Evolutionary conservation across 2,329 filamentous ascomycete species (phyloP).

Genomic region (Talaromyces atroroseus): DNA sequence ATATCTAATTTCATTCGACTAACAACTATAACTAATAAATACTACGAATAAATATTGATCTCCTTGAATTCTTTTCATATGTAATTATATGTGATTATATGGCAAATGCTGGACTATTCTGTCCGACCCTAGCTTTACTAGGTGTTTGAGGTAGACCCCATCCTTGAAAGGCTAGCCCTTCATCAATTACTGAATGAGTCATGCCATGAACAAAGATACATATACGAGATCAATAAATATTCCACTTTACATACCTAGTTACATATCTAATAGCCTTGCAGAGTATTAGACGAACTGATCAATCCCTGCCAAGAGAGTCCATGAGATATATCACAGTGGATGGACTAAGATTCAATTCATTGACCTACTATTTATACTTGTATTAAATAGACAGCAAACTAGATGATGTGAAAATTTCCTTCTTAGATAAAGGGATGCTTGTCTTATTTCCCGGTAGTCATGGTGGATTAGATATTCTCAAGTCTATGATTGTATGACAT

Average conservation of each 20-base stretch:
- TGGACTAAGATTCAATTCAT: background rate
- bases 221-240: too few species aligned
- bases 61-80: background rate
- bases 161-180: background rate
- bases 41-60: background rate
- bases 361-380: background rate
- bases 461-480: background rate
- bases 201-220: too few species aligned
- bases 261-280: background rate
- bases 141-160: background rate
- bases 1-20: background rate
- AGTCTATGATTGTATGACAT: conserved; percentile 4
- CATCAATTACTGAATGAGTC: background rate
- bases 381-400: background rate
- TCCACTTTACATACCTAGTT: background rate
- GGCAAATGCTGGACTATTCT: too few species aligned
- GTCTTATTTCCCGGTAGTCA: background rate
- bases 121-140: too few species aligned
- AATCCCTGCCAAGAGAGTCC: background rate
- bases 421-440: background rate
- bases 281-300: background rate
- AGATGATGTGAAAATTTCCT: background rate
- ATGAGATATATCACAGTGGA: background rate
- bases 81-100: too few species aligned
- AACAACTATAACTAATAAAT: background rate